These are phyloP conservation scores for Rhipidocladum racemiflorum DNA, from an alignment of 176 grass and related monocot genomes.

Conservation along the genomic window DNA sequence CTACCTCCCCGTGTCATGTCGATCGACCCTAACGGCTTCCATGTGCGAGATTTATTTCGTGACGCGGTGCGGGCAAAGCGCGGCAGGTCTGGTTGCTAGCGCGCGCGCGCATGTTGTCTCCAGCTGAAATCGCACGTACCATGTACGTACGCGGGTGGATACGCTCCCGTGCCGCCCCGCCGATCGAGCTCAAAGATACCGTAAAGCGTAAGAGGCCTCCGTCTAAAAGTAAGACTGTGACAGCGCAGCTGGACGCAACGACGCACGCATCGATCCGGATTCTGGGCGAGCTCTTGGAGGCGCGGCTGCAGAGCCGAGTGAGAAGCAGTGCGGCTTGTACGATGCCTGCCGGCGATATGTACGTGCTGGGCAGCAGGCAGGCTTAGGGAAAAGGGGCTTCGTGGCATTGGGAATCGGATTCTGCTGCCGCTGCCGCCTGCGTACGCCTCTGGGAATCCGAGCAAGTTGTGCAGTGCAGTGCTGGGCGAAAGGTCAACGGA, in stretches of 20 bases:
- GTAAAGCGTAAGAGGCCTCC: neutral
- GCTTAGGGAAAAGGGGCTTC: too few relatives aligned
- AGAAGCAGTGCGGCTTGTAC: too few relatives aligned
- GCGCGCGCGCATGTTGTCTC: neutral
- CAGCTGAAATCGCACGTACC: neutral
- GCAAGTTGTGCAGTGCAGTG: neutral
- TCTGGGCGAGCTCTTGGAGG: neutral
- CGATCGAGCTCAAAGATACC: neutral
- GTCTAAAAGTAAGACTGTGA: neutral
- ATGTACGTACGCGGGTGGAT: neutral
- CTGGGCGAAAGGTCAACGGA: neutral
- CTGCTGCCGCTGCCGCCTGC: too few relatives aligned
- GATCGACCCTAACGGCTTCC: constrained; percentile 31
- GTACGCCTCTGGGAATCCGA: neutral
- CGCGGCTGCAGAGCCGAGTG: too few relatives aligned
- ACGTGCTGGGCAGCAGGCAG: too few relatives aligned
- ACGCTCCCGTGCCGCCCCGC: neutral
- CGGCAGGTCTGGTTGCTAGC: neutral
- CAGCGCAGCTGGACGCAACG: neutral
- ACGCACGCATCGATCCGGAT: neutral
- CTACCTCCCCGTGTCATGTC: neutral
- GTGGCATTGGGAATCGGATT: too few relatives aligned
- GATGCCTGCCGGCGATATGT: neutral
- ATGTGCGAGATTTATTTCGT: constrained; percentile 35
- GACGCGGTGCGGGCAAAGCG: neutral